Base-by-base conservation (phyloP, 495 filamentous ascomycete genomes). In the Neurospora discreta region DNA sequence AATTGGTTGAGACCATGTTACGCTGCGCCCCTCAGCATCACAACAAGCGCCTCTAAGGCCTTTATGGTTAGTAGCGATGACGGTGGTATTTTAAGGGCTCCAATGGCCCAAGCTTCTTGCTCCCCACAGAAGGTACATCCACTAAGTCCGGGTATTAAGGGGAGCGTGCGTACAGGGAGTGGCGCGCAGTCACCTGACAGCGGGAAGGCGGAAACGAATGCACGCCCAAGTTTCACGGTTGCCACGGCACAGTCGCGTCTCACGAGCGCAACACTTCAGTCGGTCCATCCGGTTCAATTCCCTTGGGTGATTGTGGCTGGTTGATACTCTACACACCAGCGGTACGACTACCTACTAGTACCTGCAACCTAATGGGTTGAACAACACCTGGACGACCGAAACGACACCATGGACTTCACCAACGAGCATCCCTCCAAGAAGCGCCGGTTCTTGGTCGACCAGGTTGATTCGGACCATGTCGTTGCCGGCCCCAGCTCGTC, bases 361-460 rank as follows among this genome's bases (percentile, higher is more conserved):
- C 33, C 33, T 36, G 6, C 33, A 36, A 36, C 46, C 52, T 60
- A 30, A 60, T 30, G 26, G 18, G 67, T 39, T 44, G 42, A 68
- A 67, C 65, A 30, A 72, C 73, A 68, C 68, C 75, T 33, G 3
- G 15, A 65, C 26, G 42, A n/a, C 18, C 15, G 16, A n/a, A 7
- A 7, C 42, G 68, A 73, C 72, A 80, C 39, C 3, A 92, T 92
- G 90, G 85, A 81, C 73, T 83, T 82, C 72, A 76, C 82, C 72
- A 84, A 88, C 69, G 87, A 89, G 65, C 87, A 89, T 26, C 93
- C 93, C 5, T 81, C 80, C 44, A 97, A 97, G 84, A 94, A 90
- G 80, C 85, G 90, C 71, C 90, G 94, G 36, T 96, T 96, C 80
- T 94, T 96, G 77, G 83, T 84, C 4, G 91, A 95, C 52, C 52